Evolutionary conservation across 257 asterid species (phyloP).

Genomic region (Plantago elongata): DNA sequence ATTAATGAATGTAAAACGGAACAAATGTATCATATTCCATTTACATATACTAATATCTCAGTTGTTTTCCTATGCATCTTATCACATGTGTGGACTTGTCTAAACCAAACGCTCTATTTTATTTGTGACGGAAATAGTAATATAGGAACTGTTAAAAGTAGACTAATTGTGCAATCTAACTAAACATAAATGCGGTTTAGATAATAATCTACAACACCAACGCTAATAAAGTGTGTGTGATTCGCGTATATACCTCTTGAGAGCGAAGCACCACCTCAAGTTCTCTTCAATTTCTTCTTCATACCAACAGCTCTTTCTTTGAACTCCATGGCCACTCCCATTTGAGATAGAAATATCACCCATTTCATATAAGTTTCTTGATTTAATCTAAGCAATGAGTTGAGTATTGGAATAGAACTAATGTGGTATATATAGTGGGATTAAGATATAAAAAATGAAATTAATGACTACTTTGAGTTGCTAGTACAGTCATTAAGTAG

Average conservation of each 20-base stretch:
- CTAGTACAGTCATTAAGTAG: neutral
- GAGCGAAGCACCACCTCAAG: constrained; percentile 95
- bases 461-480: too few species aligned
- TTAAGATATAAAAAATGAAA: too few species aligned
- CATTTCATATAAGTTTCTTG: constrained; percentile 29
- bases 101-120: constrained; percentile 13
- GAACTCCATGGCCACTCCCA: constrained; percentile 42
- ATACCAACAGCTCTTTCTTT: constrained; percentile 95
- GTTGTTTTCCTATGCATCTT: too few species aligned
- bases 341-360: constrained; percentile 67
- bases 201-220: too few species aligned
- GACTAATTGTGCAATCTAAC: too few species aligned
- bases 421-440: constrained; percentile 9
- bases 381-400: neutral
- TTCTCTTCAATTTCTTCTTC: constrained; percentile 96
- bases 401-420: neutral
- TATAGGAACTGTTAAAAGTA: too few species aligned
- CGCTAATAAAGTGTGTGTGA: too few species aligned
- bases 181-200: too few species aligned
- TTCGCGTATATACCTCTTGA: constrained; percentile 57
- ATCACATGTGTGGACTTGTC: too few species aligned
- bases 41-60: too few species aligned
- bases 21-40: too few species aligned
- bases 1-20: too few species aligned
- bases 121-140: neutral